A percentile compares a stretch with the other conserved stretches of the same genome.
phyloP scores from a whole-genome alignment of 352 stramenopile genomes.

The Phytophthora crassamura region DNA sequence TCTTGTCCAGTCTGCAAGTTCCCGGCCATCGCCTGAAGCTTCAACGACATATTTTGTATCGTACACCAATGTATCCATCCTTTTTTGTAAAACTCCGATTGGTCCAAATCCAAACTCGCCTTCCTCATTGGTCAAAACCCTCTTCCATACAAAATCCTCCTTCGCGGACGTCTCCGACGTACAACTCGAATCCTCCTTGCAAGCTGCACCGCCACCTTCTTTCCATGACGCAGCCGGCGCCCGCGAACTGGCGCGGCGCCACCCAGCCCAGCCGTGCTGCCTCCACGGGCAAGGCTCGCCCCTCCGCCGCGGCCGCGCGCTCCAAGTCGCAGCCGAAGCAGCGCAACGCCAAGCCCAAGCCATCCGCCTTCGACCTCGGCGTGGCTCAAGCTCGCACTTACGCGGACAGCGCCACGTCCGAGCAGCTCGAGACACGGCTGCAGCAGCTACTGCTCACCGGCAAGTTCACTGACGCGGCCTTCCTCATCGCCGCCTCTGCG shows the following conservation, averaged over 20 bases:
- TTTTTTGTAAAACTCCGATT: slow-evolving; percentile 9
- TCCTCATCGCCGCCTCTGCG: slow-evolving; percentile 63
- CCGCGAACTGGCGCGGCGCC: slow-evolving; percentile 46
- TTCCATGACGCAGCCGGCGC: slow-evolving; percentile 40
- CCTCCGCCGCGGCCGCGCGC: slow-evolving; percentile 16
- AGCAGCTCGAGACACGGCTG: slow-evolving; percentile 61
- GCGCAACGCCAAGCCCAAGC: slow-evolving; percentile 43
- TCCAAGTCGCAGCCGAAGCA: slow-evolving; percentile 67
- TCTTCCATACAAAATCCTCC: slow-evolving; percentile 9
- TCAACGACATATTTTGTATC: slow-evolving; percentile 19
- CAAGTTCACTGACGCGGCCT: slow-evolving; percentile 69
- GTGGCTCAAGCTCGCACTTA: slow-evolving; percentile 46
- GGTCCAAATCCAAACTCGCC: neutral
- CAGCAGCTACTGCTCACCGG: slow-evolving; percentile 57
- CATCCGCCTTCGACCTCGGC: slow-evolving; percentile 39
- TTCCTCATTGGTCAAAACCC: slow-evolving; percentile 9
- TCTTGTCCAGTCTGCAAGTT: slow-evolving; percentile 86
- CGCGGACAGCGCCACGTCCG: slow-evolving; percentile 40
- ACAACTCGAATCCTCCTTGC: neutral
- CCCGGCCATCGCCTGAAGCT: slow-evolving; percentile 53
- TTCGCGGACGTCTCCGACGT: neutral
- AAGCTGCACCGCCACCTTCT: neutral
- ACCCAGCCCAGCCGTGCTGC: slow-evolving; percentile 13
- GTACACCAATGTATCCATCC: slow-evolving; percentile 20
- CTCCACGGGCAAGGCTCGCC: slow-evolving; percentile 24